A percentile compares a stretch with the other conserved stretches of the same genome.
Conservation (phyloP, 2,329 filamentous ascomycete genomes). For the Diaporthe helianthi region DNA sequence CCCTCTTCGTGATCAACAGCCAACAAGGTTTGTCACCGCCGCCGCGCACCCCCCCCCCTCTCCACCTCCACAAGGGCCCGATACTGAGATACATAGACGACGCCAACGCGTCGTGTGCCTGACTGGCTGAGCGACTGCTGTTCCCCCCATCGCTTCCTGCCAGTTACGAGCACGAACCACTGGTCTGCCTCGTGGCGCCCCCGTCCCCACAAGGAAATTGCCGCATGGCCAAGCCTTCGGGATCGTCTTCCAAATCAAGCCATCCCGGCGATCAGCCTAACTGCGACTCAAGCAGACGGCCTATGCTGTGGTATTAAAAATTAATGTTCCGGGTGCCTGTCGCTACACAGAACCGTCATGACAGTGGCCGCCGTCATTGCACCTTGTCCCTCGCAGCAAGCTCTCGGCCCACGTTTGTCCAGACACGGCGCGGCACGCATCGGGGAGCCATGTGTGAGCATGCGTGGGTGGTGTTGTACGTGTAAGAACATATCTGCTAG, state of each 20-base stretch:
- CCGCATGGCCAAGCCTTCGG: slow-evolving; percentile 24
- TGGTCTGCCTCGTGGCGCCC: slow-evolving; percentile 17
- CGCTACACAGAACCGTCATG: too few species aligned
- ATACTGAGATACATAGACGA: background rate
- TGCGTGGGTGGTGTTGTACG: background rate
- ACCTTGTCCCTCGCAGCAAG: background rate
- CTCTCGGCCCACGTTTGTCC: background rate
- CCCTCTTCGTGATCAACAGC: background rate
- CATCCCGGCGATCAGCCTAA: slow-evolving; percentile 17
- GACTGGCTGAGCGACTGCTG: background rate
- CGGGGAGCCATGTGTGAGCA: background rate
- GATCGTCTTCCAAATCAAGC: slow-evolving; percentile 22
- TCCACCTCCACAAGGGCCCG: too few species aligned
- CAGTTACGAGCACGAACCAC: background rate
- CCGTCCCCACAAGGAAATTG: slow-evolving; percentile 25
- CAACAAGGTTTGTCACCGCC: slow-evolving; percentile 20
- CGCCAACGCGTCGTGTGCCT: background rate
- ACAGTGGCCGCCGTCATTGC: slow-evolving; percentile 8
- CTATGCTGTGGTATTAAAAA: slow-evolving; percentile 3
- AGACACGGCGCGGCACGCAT: background rate
- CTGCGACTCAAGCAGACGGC: slow-evolving; percentile 7
- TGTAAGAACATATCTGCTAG: too few species aligned
- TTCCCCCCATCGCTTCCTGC: background rate
- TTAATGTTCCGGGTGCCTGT: slow-evolving; percentile 23
- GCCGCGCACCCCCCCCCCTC: too few species aligned